A percentile compares a stretch with the other conserved stretches of the same genome.
phyloP scores from a whole-genome alignment of 768 basidiomycete genomes.

The Fistulinella prunicolor region DNA sequence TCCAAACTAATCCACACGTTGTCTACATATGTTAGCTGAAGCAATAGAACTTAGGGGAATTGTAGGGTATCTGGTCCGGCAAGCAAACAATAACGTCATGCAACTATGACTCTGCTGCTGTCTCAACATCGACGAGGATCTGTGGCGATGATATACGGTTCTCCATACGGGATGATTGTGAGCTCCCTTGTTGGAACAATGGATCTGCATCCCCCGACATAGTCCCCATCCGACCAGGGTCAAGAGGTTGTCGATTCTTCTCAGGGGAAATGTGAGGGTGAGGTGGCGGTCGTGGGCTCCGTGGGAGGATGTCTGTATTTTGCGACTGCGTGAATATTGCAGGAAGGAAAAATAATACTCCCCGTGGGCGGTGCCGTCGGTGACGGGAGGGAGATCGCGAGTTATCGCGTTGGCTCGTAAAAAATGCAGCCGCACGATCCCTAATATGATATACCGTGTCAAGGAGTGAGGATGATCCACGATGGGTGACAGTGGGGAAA shows the following conservation, averaged over 20 bases:
- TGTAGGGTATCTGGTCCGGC: constrained; percentile 23
- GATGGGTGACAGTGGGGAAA: constrained; percentile 39
- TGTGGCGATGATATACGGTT: constrained; percentile 28
- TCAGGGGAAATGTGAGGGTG: constrained; percentile 37
- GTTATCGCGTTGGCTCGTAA: constrained; percentile 39
- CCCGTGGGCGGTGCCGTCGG: constrained; percentile 49
- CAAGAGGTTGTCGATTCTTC: constrained; percentile 41
- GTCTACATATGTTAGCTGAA: constrained; percentile 29
- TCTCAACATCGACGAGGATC: constrained; percentile 30
- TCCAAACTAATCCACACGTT: constrained; percentile 18
- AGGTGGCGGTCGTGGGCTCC: constrained; percentile 32
- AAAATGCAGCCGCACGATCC: constrained; percentile 47
- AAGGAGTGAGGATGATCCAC: constrained; percentile 40
- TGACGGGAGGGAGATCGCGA: constrained; percentile 49
- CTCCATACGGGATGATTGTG: constrained; percentile 29
- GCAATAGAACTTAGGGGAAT: constrained; percentile 30
- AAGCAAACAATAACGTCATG: constrained; percentile 11
- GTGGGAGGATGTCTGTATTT: constrained; percentile 28
- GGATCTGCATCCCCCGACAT: constrained; percentile 19
- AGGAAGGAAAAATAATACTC: constrained; percentile 78
- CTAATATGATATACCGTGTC: constrained; percentile 57
- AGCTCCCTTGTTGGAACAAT: constrained; percentile 27
- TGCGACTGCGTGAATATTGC: constrained; percentile 63
- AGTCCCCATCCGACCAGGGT: constrained; percentile 33
- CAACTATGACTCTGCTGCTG: constrained; percentile 19